Evolutionary conservation across 2,329 filamentous ascomycete genomes (phyloP).

Genomic region (Trichophyton benhamiae): DNA sequence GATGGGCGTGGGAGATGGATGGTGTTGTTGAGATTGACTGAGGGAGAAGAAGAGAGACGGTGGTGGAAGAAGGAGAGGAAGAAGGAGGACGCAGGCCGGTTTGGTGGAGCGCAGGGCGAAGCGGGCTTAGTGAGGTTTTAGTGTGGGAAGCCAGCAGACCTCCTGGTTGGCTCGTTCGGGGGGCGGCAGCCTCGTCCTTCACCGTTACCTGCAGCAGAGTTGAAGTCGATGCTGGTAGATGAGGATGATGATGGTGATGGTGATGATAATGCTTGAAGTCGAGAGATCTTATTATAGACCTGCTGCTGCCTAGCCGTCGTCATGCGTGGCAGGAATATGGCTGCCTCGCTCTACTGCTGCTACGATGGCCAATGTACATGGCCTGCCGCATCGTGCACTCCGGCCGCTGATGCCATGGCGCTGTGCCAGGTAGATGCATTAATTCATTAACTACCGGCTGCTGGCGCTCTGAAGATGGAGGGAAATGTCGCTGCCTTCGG

Average conservation of each 20-base stretch:
- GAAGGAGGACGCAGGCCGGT: not conserved
- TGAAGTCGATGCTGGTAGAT: not conserved
- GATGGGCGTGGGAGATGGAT: not conserved
- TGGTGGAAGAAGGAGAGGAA: not conserved
- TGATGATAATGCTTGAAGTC: too few species aligned
- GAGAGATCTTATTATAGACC: too few species aligned
- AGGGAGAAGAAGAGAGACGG: not conserved
- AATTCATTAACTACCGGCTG: too few species aligned
- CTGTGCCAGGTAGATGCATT: too few species aligned
- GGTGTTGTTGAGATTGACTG: not conserved
- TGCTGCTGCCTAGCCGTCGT: not conserved
- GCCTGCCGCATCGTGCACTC: too few species aligned
- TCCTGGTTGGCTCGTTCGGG: conserved; percentile 4
- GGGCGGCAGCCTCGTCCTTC: not conserved
- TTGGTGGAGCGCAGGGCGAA: not conserved
- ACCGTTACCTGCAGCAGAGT: not conserved
- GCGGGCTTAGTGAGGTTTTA: conserved; percentile 2
- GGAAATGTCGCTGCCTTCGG: too few species aligned
- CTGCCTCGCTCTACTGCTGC: not conserved
- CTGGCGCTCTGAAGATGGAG: too few species aligned
- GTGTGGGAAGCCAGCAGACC: conserved; percentile 5
- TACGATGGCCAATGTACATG: too few species aligned
- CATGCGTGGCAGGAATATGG: not conserved
- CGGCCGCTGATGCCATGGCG: too few species aligned
- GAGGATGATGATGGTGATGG: not conserved